Base-by-base conservation (phyloP, 768 basidiomycete genomes). In the Mycena vitilis region DNA sequence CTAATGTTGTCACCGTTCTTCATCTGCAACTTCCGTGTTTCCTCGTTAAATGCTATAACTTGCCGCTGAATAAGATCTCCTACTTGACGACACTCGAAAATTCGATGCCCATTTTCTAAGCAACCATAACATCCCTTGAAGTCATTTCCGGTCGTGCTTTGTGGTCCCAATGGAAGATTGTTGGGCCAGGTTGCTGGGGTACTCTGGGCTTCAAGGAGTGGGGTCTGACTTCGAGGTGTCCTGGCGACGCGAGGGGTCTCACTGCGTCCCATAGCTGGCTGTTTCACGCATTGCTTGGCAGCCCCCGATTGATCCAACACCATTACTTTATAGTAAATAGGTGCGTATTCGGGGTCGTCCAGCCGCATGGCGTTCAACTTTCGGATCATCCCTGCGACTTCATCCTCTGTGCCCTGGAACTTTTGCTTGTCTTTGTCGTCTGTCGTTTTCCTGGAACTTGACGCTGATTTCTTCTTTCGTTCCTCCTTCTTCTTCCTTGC, bases 291-390 rank as follows among this genome's bases (percentile, higher is more conserved):
- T 34, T 37, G 22, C 23, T 9, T 30, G 1, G 45, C 63, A 22
- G 18, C 38, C 9, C 63, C 63, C 1, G 30, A 57, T 4, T 16
- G 23, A 30, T 69, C 68, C 12, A 54, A 6, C 2, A 56, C 49
- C 62, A 69, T 42, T 1, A 69, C 62, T 45, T 63, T 69, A 22
- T 69, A 69, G 25, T 64, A 69, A 5, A 52, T 15, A 3, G 68
- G 68, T 48, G 62, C 56, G 16, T 69, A 69, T 20, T 69, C 68
- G n/a, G 68, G 68, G 10, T 69, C 68, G 22, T 69, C 57, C 12
- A 69, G 5, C 0, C 10, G 20, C 62, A 69, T 69, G 0, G 20
- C 18, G 34, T 54, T 60, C n/a, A 69, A 18, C 34, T 55, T 15
- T 1, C 62, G 22, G 23, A 69, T 60, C n/a, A 68, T 18, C 0